Evolutionary conservation across 1,284 basidiomycete genomes (phyloP).

Genomic region (Rhodotorula sp.): DNA sequence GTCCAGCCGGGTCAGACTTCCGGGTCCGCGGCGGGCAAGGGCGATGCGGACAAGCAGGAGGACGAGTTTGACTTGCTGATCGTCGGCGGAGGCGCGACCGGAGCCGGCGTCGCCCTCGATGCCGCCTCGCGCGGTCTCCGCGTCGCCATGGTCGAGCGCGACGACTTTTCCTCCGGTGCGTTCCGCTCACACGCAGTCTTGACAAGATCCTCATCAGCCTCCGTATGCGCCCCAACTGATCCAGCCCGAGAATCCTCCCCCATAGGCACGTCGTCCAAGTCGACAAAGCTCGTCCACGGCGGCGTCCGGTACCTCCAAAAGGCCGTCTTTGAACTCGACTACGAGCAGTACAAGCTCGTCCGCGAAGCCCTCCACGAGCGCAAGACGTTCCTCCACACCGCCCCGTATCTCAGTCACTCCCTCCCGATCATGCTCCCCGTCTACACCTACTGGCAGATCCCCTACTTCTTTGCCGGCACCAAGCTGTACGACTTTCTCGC

Average conservation of each 20-base stretch:
- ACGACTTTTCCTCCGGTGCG: slow-evolving; percentile 83
- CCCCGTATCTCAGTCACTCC: slow-evolving; percentile 87
- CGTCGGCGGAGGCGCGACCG: slow-evolving; percentile 87
- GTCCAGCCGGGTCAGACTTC: background rate
- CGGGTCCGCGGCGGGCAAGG: background rate
- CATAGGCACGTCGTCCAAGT: slow-evolving; percentile 88
- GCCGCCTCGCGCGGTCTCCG: slow-evolving; percentile 87
- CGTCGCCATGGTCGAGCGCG: slow-evolving; percentile 88
- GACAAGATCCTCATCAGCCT: too few relatives aligned
- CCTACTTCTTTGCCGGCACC: slow-evolving; percentile 93
- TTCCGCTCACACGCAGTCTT: too few relatives aligned
- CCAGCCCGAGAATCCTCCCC: too few relatives aligned
- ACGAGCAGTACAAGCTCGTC: slow-evolving; percentile 78
- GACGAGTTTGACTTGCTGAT: slow-evolving; percentile 77
- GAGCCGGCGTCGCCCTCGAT: slow-evolving; percentile 89
- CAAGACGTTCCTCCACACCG: slow-evolving; percentile 89
- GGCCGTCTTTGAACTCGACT: slow-evolving; percentile 92
- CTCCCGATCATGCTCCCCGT: slow-evolving; percentile 92
- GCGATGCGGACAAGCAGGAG: slow-evolving; percentile 2
- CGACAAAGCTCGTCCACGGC: slow-evolving; percentile 95
- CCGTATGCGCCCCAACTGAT: too few relatives aligned
- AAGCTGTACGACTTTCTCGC: slow-evolving; percentile 96
- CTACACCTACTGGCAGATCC: slow-evolving; percentile 92
- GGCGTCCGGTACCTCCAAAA: slow-evolving; percentile 97
- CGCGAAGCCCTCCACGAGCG: slow-evolving; percentile 90